Conservation (phyloP, 1,284 basidiomycete genomes). For the Leccinum pachyderme region DNA sequence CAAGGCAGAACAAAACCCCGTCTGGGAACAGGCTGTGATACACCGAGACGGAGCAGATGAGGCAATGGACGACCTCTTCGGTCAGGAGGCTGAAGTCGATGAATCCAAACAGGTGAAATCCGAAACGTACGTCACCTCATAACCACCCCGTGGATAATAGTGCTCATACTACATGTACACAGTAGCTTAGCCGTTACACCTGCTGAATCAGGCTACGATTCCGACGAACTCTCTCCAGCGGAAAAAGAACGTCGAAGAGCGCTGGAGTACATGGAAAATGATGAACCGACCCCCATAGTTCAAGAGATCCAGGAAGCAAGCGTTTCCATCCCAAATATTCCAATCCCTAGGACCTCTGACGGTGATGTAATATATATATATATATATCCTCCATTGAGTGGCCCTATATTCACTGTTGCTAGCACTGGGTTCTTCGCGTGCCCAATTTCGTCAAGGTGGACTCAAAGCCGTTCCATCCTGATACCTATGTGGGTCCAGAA, state of each 20-base stretch:
- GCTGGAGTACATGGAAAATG: slow-evolving; percentile 82
- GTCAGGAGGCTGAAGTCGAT: slow-evolving; percentile 64
- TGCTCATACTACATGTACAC: slow-evolving; percentile 16
- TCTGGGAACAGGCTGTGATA: slow-evolving; percentile 19
- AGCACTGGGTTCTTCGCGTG: slow-evolving; percentile 83
- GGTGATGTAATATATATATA: slow-evolving; percentile 55
- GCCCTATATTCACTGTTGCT: slow-evolving; percentile 9
- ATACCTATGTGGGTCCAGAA: slow-evolving; percentile 78
- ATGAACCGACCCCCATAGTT: slow-evolving; percentile 55
- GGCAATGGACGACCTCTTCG: slow-evolving; percentile 76
- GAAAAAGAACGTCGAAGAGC: slow-evolving; percentile 67
- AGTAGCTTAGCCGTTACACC: slow-evolving; percentile 36
- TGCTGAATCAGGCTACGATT: slow-evolving; percentile 53
- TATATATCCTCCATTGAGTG: background rate
- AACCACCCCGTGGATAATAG: background rate
- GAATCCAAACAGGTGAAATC: slow-evolving; percentile 42
- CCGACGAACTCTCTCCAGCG: slow-evolving; percentile 64
- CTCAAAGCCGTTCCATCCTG: slow-evolving; percentile 77
- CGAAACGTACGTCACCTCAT: slow-evolving; percentile 25
- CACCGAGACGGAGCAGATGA: slow-evolving; percentile 47
- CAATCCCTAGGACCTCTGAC: slow-evolving; percentile 68
- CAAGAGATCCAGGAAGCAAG: slow-evolving; percentile 64
- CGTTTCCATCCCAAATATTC: slow-evolving; percentile 75
- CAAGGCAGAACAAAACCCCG: slow-evolving; percentile 25
- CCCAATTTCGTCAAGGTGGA: slow-evolving; percentile 84